Base-by-base conservation (phyloP, 192 early-diverging fungal species). In the Mortierella hygrophila region DNA sequence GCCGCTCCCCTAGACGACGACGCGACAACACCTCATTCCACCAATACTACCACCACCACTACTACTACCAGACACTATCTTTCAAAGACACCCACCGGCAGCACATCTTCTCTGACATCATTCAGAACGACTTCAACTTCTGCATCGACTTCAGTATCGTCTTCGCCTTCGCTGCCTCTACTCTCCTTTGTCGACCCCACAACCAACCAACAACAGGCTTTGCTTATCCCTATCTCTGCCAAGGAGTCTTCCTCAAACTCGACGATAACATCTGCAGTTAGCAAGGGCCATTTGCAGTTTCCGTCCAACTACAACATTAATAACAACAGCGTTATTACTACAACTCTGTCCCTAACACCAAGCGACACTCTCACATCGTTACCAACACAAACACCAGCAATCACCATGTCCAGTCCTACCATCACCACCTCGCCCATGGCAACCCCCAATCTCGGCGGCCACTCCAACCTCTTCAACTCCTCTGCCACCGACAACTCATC, bases 391-490 rank as follows among this genome's bases (percentile, higher is more conserved):
- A 38, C 35, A 15, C 29, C 69, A 11, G 3, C 60, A 21, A 29
- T 20, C 26, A 49, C 1, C 63, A 77, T 77, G 75, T 41, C 54
- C 46, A 78, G 60, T 20, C 68, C 76, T 35, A 44, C 63, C 20
- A 68, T 46, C 15, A 68, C 60, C 1, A 68, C 21, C 32, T 65
- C 79, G 21, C 52, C 72, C 52, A 44, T 73, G 20, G 7, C 26
- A 16, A 74, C 73, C 6, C 70, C 54, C 46, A 49, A 42, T 38
- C 13, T 68, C 54, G 21, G 15, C 41, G 11, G 15, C 23, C 38
- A 74, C 35, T 18, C 29, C 23, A 26, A 4, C 29, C 49, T 35
- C 40, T 42, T 47, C 49, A 47, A 38, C 26, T 49, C 11, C 70
- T 38, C 32, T 21, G 4, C 70, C 40, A 47, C 16, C 0, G 15